Percentiles rank a stretch among this genome's conserved stretches.
Conservation (phyloP, 1,284 basidiomycete genomes). For the Pholiota adiposa region DNA sequence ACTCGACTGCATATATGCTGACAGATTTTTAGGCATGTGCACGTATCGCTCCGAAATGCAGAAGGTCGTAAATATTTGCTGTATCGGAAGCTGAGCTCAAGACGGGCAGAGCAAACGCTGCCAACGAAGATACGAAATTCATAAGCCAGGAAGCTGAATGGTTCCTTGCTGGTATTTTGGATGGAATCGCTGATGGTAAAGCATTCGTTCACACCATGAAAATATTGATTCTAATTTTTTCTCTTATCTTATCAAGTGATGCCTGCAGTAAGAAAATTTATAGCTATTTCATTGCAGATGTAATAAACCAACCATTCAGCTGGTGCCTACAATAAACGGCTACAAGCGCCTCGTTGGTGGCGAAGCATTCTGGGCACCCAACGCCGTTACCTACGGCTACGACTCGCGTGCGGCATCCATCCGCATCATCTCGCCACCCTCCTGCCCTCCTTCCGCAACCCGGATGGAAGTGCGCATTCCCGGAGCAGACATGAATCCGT, state of each 20-base stretch:
- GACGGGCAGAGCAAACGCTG: slow-evolving; percentile 69
- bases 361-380: slow-evolving; percentile 94
- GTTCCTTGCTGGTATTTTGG: slow-evolving; percentile 91
- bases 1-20: not conserved
- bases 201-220: slow-evolving; percentile 21
- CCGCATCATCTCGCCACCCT: slow-evolving; percentile 90
- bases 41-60: slow-evolving; percentile 82
- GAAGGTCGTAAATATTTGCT: slow-evolving; percentile 84
- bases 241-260: slow-evolving; percentile 56
- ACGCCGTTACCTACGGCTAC: slow-evolving; percentile 92
- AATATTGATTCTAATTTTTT: not conserved
- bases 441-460: slow-evolving; percentile 79
- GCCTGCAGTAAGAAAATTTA: slow-evolving; percentile 51
- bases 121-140: slow-evolving; percentile 82
- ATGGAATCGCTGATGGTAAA: slow-evolving; percentile 88
- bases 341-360: slow-evolving; percentile 98
- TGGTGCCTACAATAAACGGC: slow-evolving; percentile 95
- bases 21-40: slow-evolving; percentile 57
- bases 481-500: slow-evolving; percentile 95
- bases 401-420: slow-evolving; percentile 93
- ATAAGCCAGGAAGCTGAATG: slow-evolving; percentile 87
- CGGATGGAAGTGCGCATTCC: slow-evolving; percentile 93
- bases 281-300: too few relatives aligned
- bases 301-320: slow-evolving; percentile 38
- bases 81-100: slow-evolving; percentile 62